A percentile compares a stretch with the other conserved stretches of the same genome.
phyloP scores from a whole-genome alignment of 2,329 filamentous ascomycete genomes.

The Gyromitra esculenta region DNA sequence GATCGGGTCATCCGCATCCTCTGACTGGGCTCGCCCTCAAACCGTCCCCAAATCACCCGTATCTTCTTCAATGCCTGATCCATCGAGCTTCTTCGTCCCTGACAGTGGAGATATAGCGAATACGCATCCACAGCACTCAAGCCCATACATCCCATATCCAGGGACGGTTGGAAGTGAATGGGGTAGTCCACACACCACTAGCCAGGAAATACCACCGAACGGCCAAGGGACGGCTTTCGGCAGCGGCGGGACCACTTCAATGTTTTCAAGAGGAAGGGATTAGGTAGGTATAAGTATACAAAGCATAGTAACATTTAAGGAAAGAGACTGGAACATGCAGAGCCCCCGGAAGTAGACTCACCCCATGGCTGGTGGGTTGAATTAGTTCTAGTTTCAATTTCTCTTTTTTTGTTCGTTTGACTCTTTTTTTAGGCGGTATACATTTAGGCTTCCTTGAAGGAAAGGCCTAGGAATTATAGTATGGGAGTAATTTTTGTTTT shows the following conservation, averaged over 20 bases:
- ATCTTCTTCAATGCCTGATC: constrained; percentile 33
- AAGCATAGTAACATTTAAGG: constrained; percentile 5
- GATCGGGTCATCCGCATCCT: constrained; percentile 15
- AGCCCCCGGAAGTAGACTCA: not conserved
- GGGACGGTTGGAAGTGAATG: constrained; percentile 31
- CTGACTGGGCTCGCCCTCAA: constrained; percentile 40
- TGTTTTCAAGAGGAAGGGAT: constrained; percentile 41
- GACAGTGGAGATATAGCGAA: constrained; percentile 18
- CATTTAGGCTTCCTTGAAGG: not conserved
- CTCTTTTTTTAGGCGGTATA: not conserved
- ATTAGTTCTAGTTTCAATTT: constrained; percentile 12
- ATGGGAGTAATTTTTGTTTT: not conserved
- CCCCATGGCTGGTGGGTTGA: constrained; percentile 3
- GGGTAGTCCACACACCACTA: constrained; percentile 27
- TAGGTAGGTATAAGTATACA: constrained; percentile 30
- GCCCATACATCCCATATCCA: constrained; percentile 37
- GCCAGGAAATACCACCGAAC: constrained; percentile 31
- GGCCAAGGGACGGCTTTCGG: constrained; percentile 36
- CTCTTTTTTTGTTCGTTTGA: constrained; percentile 1
- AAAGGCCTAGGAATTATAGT: not conserved
- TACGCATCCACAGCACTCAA: constrained; percentile 22
- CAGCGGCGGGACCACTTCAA: constrained; percentile 22
- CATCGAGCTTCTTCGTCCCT: constrained; percentile 29
- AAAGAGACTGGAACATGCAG: not conserved
- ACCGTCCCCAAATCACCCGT: constrained; percentile 19